Base-by-base conservation (phyloP, 1,284 basidiomycete species). In the Tremellales sp. region DNA sequence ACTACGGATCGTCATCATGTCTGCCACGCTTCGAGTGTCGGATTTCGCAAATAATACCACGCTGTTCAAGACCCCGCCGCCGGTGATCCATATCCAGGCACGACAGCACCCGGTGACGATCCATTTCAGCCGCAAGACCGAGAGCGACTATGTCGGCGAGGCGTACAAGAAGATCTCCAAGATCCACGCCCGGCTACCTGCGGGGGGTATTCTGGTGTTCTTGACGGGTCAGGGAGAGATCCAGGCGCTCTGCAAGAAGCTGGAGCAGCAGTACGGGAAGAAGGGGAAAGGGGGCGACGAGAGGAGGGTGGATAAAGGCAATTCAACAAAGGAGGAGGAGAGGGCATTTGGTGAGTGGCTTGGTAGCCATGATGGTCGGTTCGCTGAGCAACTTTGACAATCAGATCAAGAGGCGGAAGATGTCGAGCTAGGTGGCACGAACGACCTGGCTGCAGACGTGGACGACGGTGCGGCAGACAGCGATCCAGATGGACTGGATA, bases 1-100 rank as follows among this genome's bases (percentile, higher is more conserved):
- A 9, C 74, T 99, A 6, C 83, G 95, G 10, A 77, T 99, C 34
- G 82, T 98, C 52, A 95, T 99, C 74, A 98, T 99, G 95, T 98
- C 94, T 33, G 95, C 95, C 1, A 98, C 95, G 0, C 80, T 98
- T 5, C 87, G 93, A 22, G 86, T 97, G 21, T 82, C 83, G 43
- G 95, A 98, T 72, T 98, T 99, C 63, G 84, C 86, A 1, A 81
- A 86, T 53, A 98, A 99, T 72, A 79, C 75, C 40, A 81, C 81
- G 0, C 77, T 99, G 3, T 99, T 99, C 73, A 56, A 82, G 0
- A 77, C 76, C 0, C 82, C 88, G 5, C 94, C 95, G 13, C 95
- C 95, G 0, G 81, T 97, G 41, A 85, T 98, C 68, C 86, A 83
- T 58, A 86, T 98, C 47, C 78, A 83, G 21, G 87, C 89, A 1